Conservation (phyloP, 345 rosid genomes). For the Cardamine resedifolia region DNA sequence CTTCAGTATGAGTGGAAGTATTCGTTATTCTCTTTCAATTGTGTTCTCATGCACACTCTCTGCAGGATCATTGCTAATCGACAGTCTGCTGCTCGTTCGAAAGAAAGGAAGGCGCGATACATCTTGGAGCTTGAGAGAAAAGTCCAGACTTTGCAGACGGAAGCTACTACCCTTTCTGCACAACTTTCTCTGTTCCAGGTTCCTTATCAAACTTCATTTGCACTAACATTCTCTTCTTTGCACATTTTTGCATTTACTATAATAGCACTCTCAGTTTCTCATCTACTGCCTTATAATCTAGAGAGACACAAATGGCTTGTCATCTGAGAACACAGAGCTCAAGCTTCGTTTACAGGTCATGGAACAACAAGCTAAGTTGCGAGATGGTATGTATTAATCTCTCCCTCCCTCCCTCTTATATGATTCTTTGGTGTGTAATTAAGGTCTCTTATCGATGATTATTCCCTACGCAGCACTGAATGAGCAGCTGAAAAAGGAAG, state of each 20-base stretch:
- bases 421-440: neutral
- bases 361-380: conserved; percentile 88
- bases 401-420: neutral
- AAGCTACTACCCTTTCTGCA: conserved; percentile 90
- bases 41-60: neutral
- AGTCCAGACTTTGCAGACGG: conserved; percentile 85
- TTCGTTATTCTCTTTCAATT: neutral
- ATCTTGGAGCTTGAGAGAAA: conserved; percentile 79
- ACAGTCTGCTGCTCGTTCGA: conserved; percentile 91
- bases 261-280: conserved; percentile 11
- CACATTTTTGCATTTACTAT: neutral
- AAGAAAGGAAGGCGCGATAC: conserved; percentile 84
- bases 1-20: neutral
- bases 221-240: neutral
- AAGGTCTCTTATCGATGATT: conserved; percentile 1
- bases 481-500: conserved; percentile 87
- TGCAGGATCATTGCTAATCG: conserved; percentile 86
- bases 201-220: conserved; percentile 18
- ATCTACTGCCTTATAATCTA: conserved; percentile 35
- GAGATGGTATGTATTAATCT: conserved; percentile 58
- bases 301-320: conserved; percentile 86
- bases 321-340: conserved; percentile 84
- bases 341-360: conserved; percentile 86
- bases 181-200: conserved; percentile 87
- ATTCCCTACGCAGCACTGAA: conserved; percentile 56